These are phyloP conservation scores for Trebouxia gelatinosa DNA, from an alignment of 163 green algal genomes.

Conservation along the genomic window DNA sequence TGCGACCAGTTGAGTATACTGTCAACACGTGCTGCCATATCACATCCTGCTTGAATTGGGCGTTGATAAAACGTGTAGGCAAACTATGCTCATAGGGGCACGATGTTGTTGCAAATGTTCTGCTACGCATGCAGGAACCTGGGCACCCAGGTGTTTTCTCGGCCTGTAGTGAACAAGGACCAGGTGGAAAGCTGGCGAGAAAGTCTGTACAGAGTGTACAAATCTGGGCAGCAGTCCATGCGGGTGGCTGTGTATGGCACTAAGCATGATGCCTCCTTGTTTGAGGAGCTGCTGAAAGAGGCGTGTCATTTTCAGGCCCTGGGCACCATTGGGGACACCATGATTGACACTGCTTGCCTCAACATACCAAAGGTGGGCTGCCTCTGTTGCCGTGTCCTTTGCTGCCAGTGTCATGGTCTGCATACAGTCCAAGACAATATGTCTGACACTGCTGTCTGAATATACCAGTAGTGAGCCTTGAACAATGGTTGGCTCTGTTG, in stretches of 20 bases:
- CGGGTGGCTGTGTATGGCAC: slow-evolving; percentile 79
- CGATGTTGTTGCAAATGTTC: too few relatives aligned
- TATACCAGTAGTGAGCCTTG: background rate
- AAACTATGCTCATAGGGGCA: too few relatives aligned
- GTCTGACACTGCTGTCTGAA: background rate
- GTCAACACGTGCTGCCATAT: too few relatives aligned
- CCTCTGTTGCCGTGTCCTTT: background rate
- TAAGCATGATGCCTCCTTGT: slow-evolving; percentile 89
- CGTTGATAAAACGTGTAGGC: too few relatives aligned
- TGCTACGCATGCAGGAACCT: slow-evolving; percentile 35
- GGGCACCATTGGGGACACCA: slow-evolving; percentile 50
- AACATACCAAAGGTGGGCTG: slow-evolving; percentile 67
- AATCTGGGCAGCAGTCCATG: slow-evolving; percentile 61
- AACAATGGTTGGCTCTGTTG: background rate
- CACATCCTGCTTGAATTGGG: too few relatives aligned
- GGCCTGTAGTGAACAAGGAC: slow-evolving; percentile 35
- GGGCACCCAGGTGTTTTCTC: slow-evolving; percentile 66
- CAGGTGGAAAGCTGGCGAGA: slow-evolving; percentile 58
- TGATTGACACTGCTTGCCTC: slow-evolving; percentile 77
- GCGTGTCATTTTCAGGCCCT: slow-evolving; percentile 57
- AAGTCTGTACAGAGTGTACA: slow-evolving; percentile 66
- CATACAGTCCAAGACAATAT: background rate
- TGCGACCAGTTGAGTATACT: too few relatives aligned
- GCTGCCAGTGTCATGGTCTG: background rate
- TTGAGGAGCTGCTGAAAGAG: slow-evolving; percentile 83